A percentile compares a stretch with the other conserved stretches of the same genome.
Conservation (phyloP, 2,329 filamentous ascomycete genomes). For the Alternaria gaisen region DNA sequence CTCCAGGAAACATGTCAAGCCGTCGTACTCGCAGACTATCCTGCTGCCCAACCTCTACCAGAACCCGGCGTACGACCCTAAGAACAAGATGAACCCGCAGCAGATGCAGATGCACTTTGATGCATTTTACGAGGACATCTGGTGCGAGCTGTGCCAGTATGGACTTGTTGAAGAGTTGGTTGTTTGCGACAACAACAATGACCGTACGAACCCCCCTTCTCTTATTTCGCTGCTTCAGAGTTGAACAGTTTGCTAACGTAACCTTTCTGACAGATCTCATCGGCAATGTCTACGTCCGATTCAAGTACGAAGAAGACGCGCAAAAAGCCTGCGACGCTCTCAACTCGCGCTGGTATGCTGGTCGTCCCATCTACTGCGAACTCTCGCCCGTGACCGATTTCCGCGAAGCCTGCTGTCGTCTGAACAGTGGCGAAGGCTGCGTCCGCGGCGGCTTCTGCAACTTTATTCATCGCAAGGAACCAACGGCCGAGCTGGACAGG, state of each 20-base stretch:
- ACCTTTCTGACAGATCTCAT: constrained; percentile 74
- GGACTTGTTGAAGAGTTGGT: constrained; percentile 97
- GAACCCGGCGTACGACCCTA: constrained; percentile 95
- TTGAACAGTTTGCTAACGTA: constrained; percentile 15
- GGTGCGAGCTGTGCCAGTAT: constrained; percentile 99
- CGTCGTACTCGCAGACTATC: constrained; percentile 96
- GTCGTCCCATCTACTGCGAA: constrained; percentile 97
- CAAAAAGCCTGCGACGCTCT: constrained; percentile 93
- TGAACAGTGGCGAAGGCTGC: constrained; percentile 95
- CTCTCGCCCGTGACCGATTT: constrained; percentile 97
- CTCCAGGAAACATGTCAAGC: constrained; percentile 98
- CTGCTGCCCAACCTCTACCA: constrained; percentile 99
- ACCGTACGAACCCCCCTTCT: constrained; percentile 67
- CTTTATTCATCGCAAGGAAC: constrained; percentile 98
- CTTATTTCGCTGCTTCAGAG: background rate
- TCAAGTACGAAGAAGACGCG: constrained; percentile 98
- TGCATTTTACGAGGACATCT: constrained; percentile 99
- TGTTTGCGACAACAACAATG: constrained; percentile 99
- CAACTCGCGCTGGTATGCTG: constrained; percentile 96
- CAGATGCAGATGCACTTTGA: constrained; percentile 99
- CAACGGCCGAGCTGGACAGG: constrained; percentile 83
- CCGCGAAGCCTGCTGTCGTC: constrained; percentile 92
- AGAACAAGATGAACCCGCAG: constrained; percentile 94
- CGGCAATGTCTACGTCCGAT: constrained; percentile 98
- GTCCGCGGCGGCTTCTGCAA: constrained; percentile 98